Base-by-base conservation (phyloP, 2,329 filamentous ascomycete species). In the Karstenula rhodostoma region DNA sequence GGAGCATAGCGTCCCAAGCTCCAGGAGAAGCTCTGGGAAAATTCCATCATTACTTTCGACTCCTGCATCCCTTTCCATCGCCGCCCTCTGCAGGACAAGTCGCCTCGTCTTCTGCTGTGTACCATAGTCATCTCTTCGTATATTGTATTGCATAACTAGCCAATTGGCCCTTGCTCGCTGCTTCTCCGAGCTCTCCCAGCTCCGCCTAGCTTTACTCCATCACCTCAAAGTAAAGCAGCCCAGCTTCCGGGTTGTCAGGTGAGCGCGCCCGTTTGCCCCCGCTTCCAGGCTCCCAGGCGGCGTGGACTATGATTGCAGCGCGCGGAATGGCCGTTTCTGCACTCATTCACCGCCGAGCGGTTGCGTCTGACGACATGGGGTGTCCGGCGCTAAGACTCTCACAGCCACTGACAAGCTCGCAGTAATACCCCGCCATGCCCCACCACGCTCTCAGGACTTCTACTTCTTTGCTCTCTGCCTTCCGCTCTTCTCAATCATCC, bases 361-460 rank as follows among this genome's bases (percentile, higher is more conserved):
- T 55, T 47, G 44, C 48, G 53, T 61, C 61, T 66, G 63, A 64
- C 62, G 62, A 57, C 57, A 62, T 64, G 59, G 35, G 56, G 22
- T 23, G 17, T 35, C 51, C 51, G 63, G 64, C 67, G 67, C 66
- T 66, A 68, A 63, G 17, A 37, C 44, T 37, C 50, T 63, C 60
- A 66, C 62, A 65, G 65, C 57, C 53, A 58, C 59, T 61, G 35
- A 58, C 59, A 61, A 53, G 47, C 55, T 56, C 42, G 35, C 44
- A 58, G 50, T 25, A 52, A 46, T 57, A 57, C 81, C 80, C 79
- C 81, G 79, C 81, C 77, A 78, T 79, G 66, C 81, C 80, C 79
- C 81, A 79, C 81, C 77, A 78, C 79, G 66, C 72, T 68, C 75
- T 73, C 65, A 72, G 66, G 72, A 56, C 56, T 59, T 64, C 68